Conservation (phyloP, 768 basidiomycete species). For the Leccinum boreale region DNA sequence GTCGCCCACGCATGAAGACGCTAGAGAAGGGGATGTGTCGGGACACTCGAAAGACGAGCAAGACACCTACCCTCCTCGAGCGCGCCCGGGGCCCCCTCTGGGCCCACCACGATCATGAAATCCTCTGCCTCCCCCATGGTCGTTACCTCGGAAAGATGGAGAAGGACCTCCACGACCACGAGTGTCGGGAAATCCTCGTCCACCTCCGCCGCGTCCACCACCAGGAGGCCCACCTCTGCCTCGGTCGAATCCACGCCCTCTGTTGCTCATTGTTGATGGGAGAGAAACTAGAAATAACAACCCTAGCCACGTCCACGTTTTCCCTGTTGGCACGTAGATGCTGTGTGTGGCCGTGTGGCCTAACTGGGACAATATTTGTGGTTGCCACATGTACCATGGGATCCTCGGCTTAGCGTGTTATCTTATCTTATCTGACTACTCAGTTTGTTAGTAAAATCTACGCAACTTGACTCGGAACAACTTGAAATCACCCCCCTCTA, state of each 20-base stretch:
- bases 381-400: constrained; percentile 7
- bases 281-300: background rate
- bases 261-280: constrained; percentile 31
- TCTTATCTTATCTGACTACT: constrained; percentile 24
- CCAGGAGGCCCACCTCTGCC: constrained; percentile 33
- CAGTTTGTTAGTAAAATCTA: background rate
- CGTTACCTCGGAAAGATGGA: constrained; percentile 26
- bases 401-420: constrained; percentile 1
- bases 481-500: background rate
- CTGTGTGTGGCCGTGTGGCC: constrained; percentile 15
- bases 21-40: constrained; percentile 21
- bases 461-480: background rate
- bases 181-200: constrained; percentile 29
- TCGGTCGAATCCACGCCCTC: constrained; percentile 40
- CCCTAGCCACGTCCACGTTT: background rate
- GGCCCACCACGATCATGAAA: constrained; percentile 24
- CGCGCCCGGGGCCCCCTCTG: constrained; percentile 18
- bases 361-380: constrained; percentile 1
- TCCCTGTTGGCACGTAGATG: constrained; percentile 13
- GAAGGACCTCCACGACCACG: constrained; percentile 27
- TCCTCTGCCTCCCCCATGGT: constrained; percentile 33
- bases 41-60: background rate
- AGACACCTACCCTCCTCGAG: constrained; percentile 39
- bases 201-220: constrained; percentile 32
- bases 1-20: constrained; percentile 37